Conservation (phyloP, 306 rosid genomes). For the Quercus glauca region DNA sequence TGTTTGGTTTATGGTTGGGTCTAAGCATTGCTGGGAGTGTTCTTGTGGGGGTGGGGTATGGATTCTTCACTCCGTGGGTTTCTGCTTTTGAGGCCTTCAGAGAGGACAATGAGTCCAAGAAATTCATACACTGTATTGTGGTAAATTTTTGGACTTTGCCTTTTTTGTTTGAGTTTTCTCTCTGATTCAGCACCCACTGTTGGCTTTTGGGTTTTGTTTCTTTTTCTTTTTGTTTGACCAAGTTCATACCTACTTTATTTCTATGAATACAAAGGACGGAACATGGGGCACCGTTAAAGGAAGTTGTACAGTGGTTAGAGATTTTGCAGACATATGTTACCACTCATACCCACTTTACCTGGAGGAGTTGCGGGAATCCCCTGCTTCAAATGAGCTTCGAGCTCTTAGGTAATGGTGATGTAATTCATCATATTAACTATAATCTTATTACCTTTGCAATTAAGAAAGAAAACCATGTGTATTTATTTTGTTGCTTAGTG, state of each 20-base stretch:
- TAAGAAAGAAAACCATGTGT: background rate
- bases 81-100: slow-evolving; percentile 89
- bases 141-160: slow-evolving; percentile 30
- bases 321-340: slow-evolving; percentile 76
- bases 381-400: slow-evolving; percentile 45
- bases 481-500: background rate
- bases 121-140: slow-evolving; percentile 55
- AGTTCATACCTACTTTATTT: background rate
- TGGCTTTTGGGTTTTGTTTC: background rate
- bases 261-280: slow-evolving; percentile 55
- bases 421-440: too few species aligned
- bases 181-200: slow-evolving; percentile 11
- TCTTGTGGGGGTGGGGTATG: slow-evolving; percentile 77
- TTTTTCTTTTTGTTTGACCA: background rate
- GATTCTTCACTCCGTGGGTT: slow-evolving; percentile 84
- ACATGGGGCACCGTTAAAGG: slow-evolving; percentile 82
- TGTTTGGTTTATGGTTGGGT: slow-evolving; percentile 81
- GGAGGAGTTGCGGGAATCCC: slow-evolving; percentile 70
- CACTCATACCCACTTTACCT: slow-evolving; percentile 70
- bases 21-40: slow-evolving; percentile 72
- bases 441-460: background rate
- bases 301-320: slow-evolving; percentile 83
- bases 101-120: slow-evolving; percentile 51
- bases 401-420: slow-evolving; percentile 48
- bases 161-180: background rate